Base-by-base conservation (phyloP, 2,329 filamentous ascomycete genomes). In the Curvularia spicifera region DNA sequence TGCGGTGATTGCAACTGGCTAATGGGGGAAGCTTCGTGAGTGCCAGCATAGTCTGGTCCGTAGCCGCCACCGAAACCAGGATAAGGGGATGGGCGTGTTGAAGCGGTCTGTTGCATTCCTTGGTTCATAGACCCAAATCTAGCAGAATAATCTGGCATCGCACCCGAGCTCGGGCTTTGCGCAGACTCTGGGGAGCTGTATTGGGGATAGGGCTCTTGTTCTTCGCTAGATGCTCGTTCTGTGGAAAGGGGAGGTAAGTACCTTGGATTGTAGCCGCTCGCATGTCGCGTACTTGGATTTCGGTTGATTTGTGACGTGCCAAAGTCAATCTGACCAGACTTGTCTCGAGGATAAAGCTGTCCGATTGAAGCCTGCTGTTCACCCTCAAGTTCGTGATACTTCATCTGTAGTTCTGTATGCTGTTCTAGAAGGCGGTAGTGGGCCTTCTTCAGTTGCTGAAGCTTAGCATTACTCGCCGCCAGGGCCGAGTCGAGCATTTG, bases 401-500 rank as follows among this genome's bases (percentile, higher is more conserved):
- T 77, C 65, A 81, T 76, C 51, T 83, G 78, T 1, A 86, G 74
- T 33, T 83, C 81, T 0, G 80, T 83, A 63, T 82, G 82, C 46
- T 80, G 78, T 44, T 81, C 78, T 8, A 84, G 72, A 5, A 87
- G 72, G 29, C 79, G 78, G 26, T 79, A 79, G 64, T 86, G 80
- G 3, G 82, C 79, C 65, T 82, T 84, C 64, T 84, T 82, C 35
- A 85, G 68, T 40, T 82, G 79, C 3, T 77, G 70, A 29, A 85
- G 73, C 51, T 82, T 83, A 3, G 79, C 74, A 43, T 81, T 79
- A 51, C 75, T 79, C 33, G 81, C 79, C 43, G 79, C 78, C 18
- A 84, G 72, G 13, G 81, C 80, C 1, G 77, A 79, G 58, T 84
- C 81, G 6, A 83, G 76, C 75, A 82, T 79, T 28, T 77, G 74